Evolutionary conservation across 139 green algal species (phyloP).

Genomic region (Closterium sp.): DNA sequence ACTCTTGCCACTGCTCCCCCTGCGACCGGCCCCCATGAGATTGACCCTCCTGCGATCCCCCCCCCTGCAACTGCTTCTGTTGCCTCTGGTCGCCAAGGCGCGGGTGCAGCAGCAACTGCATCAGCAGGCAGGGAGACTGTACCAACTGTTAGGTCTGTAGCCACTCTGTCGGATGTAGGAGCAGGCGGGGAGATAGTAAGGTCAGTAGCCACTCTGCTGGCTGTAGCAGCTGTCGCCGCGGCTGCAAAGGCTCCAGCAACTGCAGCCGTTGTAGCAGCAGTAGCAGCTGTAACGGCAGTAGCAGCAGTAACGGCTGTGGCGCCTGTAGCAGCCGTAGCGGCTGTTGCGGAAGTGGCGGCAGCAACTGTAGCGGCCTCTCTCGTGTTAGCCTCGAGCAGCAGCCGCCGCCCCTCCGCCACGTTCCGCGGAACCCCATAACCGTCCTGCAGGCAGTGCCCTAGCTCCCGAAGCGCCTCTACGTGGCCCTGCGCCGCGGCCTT

Average conservation of each 20-base stretch:
- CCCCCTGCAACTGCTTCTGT: neutral
- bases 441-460: slow-evolving; percentile 52
- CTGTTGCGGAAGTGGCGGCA: neutral
- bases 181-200: too few species aligned
- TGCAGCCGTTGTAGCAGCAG: too few species aligned
- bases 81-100: neutral
- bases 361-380: slow-evolving; percentile 15
- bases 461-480: slow-evolving; percentile 44
- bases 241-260: too few species aligned
- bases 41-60: too few species aligned
- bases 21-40: too few species aligned
- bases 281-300: too few species aligned
- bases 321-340: neutral
- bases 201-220: too few species aligned
- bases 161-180: too few species aligned
- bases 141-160: too few species aligned
- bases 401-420: slow-evolving; percentile 9
- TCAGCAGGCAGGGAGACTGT: neutral
- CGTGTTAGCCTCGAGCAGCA: slow-evolving; percentile 45
- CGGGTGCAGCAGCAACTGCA: too few species aligned
- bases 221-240: too few species aligned
- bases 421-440: slow-evolving; percentile 40
- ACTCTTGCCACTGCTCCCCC: neutral
- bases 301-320: too few species aligned
- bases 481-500: slow-evolving; percentile 23